These are phyloP conservation scores for Babesia microti DNA, from an alignment of 169 alveolate species.

Conservation along the genomic window DNA sequence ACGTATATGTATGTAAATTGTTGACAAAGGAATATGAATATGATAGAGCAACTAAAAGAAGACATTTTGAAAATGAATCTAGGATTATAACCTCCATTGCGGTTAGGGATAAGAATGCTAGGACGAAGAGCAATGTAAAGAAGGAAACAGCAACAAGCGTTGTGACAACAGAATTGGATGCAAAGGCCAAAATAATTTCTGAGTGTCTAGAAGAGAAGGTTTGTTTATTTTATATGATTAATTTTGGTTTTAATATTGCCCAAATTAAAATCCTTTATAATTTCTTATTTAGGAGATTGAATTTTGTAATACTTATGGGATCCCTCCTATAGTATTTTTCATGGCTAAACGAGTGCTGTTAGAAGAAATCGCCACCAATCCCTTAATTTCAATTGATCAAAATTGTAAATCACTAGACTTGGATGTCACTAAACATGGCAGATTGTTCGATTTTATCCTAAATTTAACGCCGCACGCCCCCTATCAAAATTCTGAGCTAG, in stretches of 20 bases:
- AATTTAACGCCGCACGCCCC: conserved; percentile 29
- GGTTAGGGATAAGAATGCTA: too few relatives aligned
- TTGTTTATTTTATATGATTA: too few relatives aligned
- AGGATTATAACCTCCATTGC: conserved; percentile 25
- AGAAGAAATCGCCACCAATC: conserved; percentile 38
- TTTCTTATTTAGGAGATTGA: conserved; percentile 34
- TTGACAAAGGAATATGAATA: conserved; percentile 1
- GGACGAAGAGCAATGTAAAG: too few relatives aligned
- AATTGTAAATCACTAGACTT: conserved; percentile 32
- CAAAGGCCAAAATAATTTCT: too few relatives aligned
- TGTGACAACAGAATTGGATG: too few relatives aligned
- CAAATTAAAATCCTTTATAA: too few relatives aligned
- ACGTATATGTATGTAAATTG: conserved; percentile 54
- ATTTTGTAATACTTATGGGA: conserved; percentile 37
- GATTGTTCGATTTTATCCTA: conserved; percentile 32
- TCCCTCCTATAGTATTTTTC: conserved; percentile 43
- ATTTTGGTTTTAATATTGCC: too few relatives aligned
- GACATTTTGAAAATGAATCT: conserved; percentile 3
- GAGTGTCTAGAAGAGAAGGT: too few relatives aligned
- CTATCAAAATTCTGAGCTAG: conserved; percentile 12
- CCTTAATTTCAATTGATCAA: conserved; percentile 31
- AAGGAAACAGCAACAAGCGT: too few relatives aligned
- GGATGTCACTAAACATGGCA: conserved; percentile 41
- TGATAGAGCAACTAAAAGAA: not conserved
- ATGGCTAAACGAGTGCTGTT: conserved; percentile 45